Evolutionary conservation across 164 flowering plant genomes (phyloP).

Genomic region (Buxus sempervirens): DNA sequence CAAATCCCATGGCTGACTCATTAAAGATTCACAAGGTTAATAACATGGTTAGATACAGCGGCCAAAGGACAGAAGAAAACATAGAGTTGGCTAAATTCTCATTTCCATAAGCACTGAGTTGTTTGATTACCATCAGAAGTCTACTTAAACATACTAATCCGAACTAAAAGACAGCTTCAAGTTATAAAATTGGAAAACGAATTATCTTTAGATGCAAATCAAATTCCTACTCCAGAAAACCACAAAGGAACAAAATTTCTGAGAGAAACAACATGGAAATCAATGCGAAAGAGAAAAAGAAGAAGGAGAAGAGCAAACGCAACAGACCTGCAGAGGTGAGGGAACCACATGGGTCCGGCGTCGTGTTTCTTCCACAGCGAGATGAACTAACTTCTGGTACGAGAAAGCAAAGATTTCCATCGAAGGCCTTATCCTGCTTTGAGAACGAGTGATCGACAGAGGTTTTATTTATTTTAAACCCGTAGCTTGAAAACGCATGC

Average conservation of each 20-base stretch:
- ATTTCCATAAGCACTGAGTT: no score
- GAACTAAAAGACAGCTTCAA: no score
- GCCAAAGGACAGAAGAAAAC: no score
- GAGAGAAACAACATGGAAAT: not conserved
- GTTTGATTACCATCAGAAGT: no score
- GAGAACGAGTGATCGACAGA: not conserved
- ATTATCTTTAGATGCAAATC: no score
- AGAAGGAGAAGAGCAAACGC: not conserved
- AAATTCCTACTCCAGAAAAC: not conserved
- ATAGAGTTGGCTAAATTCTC: no score
- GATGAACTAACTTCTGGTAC: conserved; percentile 54
- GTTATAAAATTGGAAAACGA: no score
- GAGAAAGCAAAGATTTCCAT: conserved; percentile 35
- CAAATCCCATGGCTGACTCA: no score
- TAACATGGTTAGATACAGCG: no score
- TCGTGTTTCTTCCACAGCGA: conserved; percentile 57
- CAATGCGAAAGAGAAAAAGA: not conserved
- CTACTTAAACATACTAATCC: not conserved
- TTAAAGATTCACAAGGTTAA: no score
- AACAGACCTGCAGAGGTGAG: conserved; percentile 58
- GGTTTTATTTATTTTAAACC: not conserved
- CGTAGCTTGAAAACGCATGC: conserved; percentile 11
- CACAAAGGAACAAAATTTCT: not conserved
- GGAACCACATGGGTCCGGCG: conserved; percentile 39
- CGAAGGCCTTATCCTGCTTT: conserved; percentile 1